Percentiles rank a stretch among this genome's conserved stretches.
Conservation (phyloP, 768 basidiomycete species). For the Cystofilobasidium capitatum region DNA sequence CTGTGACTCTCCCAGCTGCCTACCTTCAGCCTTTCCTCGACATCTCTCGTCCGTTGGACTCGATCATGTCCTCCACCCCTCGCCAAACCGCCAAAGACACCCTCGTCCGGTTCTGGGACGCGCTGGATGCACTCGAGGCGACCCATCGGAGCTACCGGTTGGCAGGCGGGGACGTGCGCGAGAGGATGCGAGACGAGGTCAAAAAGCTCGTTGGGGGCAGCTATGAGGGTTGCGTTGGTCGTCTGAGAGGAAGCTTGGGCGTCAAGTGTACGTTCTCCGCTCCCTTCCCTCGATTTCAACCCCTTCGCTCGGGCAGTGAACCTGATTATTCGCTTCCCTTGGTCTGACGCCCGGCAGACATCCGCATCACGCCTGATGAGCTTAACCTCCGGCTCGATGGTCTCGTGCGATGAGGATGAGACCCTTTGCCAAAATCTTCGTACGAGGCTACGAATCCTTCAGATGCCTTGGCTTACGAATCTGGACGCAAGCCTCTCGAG, state of each 20-base stretch:
- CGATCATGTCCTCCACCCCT: neutral
- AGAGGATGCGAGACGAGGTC: neutral
- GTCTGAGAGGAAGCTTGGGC: neutral
- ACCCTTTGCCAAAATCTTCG: no score
- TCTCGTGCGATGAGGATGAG: neutral
- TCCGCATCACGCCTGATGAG: neutral
- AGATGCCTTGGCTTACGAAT: no score
- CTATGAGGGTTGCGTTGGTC: neutral
- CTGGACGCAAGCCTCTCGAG: no score
- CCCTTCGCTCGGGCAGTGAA: no score
- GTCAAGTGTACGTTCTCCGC: neutral
- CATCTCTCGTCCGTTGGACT: neutral
- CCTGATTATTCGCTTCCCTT: no score
- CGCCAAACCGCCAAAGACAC: slow-evolving; percentile 22
- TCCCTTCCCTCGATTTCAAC: no score
- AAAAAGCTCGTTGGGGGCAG: neutral
- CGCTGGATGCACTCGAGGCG: slow-evolving; percentile 16
- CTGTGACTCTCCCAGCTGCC: neutral
- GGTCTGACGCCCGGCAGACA: neutral
- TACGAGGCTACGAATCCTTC: no score
- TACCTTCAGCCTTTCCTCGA: slow-evolving; percentile 19
- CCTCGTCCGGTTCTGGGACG: slow-evolving; percentile 23
- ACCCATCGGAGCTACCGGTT: neutral
- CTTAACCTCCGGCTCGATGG: neutral
- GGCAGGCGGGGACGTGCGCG: neutral